A percentile compares a stretch with the other conserved stretches of the same genome.
Conservation (phyloP, 306 rosid species). For the Sesbania bispinosa region DNA sequence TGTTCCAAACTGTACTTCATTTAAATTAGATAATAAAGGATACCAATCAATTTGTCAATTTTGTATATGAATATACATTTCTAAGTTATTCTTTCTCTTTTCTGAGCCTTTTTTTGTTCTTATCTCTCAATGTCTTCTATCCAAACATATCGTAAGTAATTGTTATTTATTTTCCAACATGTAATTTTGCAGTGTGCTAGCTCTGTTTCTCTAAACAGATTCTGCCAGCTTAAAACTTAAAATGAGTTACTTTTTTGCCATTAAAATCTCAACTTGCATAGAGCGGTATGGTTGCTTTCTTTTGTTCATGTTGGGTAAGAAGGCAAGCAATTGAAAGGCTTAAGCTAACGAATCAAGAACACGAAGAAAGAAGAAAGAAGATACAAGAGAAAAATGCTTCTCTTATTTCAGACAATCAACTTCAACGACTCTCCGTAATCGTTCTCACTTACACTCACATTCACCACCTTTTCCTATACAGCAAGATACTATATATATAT, state of each 20-base stretch:
- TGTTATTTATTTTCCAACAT: not conserved
- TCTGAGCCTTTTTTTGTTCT: not conserved
- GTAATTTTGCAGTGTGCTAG: not conserved
- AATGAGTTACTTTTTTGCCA: not conserved
- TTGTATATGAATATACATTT: slow-evolving; percentile 29
- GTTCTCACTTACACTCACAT: too few species aligned
- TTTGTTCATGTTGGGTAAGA: slow-evolving; percentile 10
- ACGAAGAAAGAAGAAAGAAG: too few species aligned
- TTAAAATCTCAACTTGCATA: not conserved
- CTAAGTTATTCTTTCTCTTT: not conserved
- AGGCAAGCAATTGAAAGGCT: too few species aligned
- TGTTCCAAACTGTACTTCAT: not conserved
- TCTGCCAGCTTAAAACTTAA: not conserved
- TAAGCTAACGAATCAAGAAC: too few species aligned
- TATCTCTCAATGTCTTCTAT: not conserved
- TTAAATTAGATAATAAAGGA: not conserved
- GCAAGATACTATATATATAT: too few species aligned
- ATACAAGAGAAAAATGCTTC: too few species aligned
- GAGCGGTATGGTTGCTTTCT: not conserved
- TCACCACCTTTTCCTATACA: too few species aligned
- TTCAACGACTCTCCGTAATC: too few species aligned
- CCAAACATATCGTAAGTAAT: too few species aligned
- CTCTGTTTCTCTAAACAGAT: slow-evolving; percentile 4
- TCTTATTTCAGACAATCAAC: too few species aligned
- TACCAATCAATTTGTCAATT: slow-evolving; percentile 21